phyloP scores from a whole-genome alignment of 306 rosid species.

The Lathyrus sativus region DNA sequence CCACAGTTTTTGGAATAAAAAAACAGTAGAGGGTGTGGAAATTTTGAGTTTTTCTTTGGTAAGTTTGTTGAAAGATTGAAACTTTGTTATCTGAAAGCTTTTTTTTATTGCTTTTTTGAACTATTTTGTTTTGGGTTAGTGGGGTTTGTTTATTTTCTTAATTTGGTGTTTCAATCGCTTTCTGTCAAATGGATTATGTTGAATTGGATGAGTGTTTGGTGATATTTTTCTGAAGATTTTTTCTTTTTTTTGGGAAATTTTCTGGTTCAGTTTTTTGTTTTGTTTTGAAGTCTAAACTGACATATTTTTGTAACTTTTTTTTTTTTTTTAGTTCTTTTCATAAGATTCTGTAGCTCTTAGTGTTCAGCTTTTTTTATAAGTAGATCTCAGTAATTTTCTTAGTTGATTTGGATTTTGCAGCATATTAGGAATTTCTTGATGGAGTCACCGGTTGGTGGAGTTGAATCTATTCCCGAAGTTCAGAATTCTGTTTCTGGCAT shows the following conservation, averaged over 20 bases:
- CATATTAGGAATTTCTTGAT: conserved; percentile 42
- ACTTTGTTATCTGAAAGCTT: conserved; percentile 34
- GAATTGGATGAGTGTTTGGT: conserved; percentile 38
- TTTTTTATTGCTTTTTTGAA: conserved; percentile 3
- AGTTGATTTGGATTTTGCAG: conserved; percentile 49
- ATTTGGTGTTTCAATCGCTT: not conserved
- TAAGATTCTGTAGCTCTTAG: conserved; percentile 43
- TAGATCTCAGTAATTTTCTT: conserved; percentile 40
- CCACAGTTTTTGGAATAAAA: conserved; percentile 37
- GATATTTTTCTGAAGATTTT: conserved; percentile 28
- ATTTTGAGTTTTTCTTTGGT: conserved; percentile 23
- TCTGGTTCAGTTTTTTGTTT: conserved; percentile 38
- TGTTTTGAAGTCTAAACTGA: conserved; percentile 8
- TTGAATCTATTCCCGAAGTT: conserved; percentile 49
- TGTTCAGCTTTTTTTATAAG: conserved; percentile 24
- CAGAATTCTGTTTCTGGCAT: conserved; percentile 51
- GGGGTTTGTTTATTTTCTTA: not conserved
- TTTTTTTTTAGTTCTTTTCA: not conserved
- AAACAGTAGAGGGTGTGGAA: conserved; percentile 11
- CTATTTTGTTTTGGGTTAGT: conserved; percentile 21
- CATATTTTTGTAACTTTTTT: conserved; percentile 12
- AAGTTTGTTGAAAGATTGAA: conserved; percentile 17
- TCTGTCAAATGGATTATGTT: conserved; percentile 41
- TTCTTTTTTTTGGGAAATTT: conserved; percentile 35
- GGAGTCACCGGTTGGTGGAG: conserved; percentile 61